Base-by-base conservation (phyloP, 129 eudicot genomes). In the Logfia minima region DNA sequence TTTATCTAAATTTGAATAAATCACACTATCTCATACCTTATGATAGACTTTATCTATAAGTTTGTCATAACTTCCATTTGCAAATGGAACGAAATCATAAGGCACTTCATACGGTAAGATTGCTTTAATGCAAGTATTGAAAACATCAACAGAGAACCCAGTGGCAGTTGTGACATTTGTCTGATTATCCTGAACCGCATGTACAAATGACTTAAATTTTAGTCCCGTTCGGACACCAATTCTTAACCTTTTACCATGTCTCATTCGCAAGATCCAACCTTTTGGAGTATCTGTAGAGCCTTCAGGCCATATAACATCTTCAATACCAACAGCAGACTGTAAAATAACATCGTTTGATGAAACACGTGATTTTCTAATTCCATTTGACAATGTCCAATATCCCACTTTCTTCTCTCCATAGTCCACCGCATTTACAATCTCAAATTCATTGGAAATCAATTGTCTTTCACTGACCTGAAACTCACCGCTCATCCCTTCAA, bases 401-500 rank as follows among this genome's bases (percentile, higher is more conserved):
- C 92, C 96, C 2, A 90, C 69, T 43, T 70, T 80, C 77, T 67
- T 85, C 66, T 80, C 83, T 29, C 89, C 87, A 32, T 43, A 52
- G 32, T 89, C 88, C 2, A 85, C 34, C 6, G 80, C 83, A 67
- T 84, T 88, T 22, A 90, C 48, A 41, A 90, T 70, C 75, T 84
- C 82, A 19, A 59, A 88, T 14, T 76, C 74, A 4, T 75, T 72
- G 1, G 62, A 34, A 17, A 39, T 56, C 37, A 85, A 9, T 61
- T 62, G 48, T 66, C 88, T 79, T 34, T 82, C 61, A 28, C 34
- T 69, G 8, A 91, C 60, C 10, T 39, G 64, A 71, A 86, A 91
- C 2, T 86, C 83, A n/a, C 97, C 97, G 48, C 84, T 80, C 19
- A 91, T 64, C 9, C 93, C 97, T 4, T 13, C 75, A 8, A 88